A percentile compares a stretch with the other conserved stretches of the same genome.
Evolutionary conservation across 768 basidiomycete species (phyloP).

Genomic region (Panellus pusillus): DNA sequence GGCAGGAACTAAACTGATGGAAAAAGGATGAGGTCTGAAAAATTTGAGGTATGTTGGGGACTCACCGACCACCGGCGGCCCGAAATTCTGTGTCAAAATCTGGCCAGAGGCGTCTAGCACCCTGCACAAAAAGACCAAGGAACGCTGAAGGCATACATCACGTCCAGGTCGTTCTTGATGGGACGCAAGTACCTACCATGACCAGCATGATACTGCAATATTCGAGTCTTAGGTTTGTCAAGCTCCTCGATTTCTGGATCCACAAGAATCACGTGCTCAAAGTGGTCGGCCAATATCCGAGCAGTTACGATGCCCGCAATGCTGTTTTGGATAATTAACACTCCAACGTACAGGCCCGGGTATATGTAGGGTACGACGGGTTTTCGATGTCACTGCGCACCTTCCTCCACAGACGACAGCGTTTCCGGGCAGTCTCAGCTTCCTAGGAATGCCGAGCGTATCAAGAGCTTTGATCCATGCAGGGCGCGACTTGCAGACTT

Average conservation of each 20-base stretch:
- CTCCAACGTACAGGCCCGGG: too few species aligned
- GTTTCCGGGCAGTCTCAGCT: conserved; percentile 7
- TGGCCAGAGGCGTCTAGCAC: conserved; percentile 23
- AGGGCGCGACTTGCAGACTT: neutral
- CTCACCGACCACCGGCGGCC: conserved; percentile 20
- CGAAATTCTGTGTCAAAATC: conserved; percentile 19
- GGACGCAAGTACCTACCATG: conserved; percentile 9
- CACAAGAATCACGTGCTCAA: too few species aligned
- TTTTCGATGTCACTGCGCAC: conserved; percentile 1
- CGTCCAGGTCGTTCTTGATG: too few species aligned
- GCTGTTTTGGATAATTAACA: conserved; percentile 6
- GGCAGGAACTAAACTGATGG: conserved; percentile 7
- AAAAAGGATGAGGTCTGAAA: neutral
- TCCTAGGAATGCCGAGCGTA: neutral
- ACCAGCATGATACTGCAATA: conserved; percentile 18
- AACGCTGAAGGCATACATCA: neutral
- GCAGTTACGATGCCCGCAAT: conserved; percentile 28
- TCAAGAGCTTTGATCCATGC: neutral
- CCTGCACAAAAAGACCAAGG: conserved; percentile 13
- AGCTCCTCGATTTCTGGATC: too few species aligned
- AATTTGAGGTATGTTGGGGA: neutral
- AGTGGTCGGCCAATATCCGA: conserved; percentile 23
- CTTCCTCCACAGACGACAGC: conserved; percentile 28
- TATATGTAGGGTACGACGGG: too few species aligned
- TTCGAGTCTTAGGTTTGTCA: conserved; percentile 10